Percentiles rank a stretch among this genome's conserved stretches.
Conservation (phyloP, 2,329 filamentous ascomycete genomes). For the Beauveria sp. region DNA sequence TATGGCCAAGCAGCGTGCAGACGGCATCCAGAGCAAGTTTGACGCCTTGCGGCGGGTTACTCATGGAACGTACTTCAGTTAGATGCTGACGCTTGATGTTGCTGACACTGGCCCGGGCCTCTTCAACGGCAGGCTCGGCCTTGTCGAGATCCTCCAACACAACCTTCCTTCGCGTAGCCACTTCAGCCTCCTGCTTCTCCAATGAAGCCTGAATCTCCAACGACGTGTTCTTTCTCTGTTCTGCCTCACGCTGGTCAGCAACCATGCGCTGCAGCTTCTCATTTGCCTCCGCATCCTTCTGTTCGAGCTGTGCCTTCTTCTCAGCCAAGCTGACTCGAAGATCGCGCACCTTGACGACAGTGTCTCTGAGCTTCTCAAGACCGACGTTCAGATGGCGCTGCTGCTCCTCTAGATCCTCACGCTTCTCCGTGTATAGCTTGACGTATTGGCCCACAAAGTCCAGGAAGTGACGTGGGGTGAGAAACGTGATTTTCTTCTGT, state of each 20-base stretch:
- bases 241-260: constrained; percentile 87
- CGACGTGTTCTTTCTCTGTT: constrained; percentile 81
- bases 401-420: constrained; percentile 96
- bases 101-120: constrained; percentile 92
- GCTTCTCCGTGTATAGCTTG: constrained; percentile 94
- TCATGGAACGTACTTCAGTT: constrained; percentile 96
- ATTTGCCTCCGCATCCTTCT: constrained; percentile 90
- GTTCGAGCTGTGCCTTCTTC: constrained; percentile 89
- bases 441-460: constrained; percentile 98
- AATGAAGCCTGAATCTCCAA: constrained; percentile 81
- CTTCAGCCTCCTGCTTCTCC: constrained; percentile 82
- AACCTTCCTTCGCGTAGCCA: constrained; percentile 73
- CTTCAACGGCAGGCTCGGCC: constrained; percentile 86
- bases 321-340: constrained; percentile 82
- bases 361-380: constrained; percentile 93
- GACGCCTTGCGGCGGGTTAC: constrained; percentile 83
- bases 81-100: constrained; percentile 98
- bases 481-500: constrained; percentile 84
- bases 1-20: constrained; percentile 87
- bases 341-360: constrained; percentile 93
- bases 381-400: constrained; percentile 97
- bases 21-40: constrained; percentile 92
- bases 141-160: constrained; percentile 81
- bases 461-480: constrained; percentile 93
- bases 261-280: constrained; percentile 98